Percentiles rank a stretch among this genome's conserved stretches.
These are phyloP conservation scores for Diutina mesorugosa DNA, from an alignment of 1,139 yeast genomes.

Conservation along the genomic window DNA sequence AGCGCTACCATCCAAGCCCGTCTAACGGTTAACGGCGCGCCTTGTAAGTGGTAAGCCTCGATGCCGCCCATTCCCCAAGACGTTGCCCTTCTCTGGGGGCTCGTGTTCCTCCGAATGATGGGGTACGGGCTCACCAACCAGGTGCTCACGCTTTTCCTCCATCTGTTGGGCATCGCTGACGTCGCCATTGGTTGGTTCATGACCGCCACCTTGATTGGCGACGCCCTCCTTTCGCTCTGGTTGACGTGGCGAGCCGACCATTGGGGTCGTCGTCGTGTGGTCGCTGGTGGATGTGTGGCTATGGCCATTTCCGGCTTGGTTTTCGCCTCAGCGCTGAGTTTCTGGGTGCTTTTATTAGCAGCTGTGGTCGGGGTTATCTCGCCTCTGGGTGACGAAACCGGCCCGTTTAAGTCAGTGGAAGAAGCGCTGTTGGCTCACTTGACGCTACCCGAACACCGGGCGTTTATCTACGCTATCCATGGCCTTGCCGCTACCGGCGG, in stretches of 20 bases:
- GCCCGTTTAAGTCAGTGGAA: slow-evolving; percentile 84
- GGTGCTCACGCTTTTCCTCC: slow-evolving; percentile 59
- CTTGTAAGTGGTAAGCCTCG: neutral
- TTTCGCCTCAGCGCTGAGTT: slow-evolving; percentile 39
- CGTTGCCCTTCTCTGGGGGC: slow-evolving; percentile 11
- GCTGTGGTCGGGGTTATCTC: slow-evolving; percentile 54
- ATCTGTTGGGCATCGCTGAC: slow-evolving; percentile 42
- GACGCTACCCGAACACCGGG: slow-evolving; percentile 51
- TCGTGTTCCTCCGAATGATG: slow-evolving; percentile 60
- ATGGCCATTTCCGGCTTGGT: slow-evolving; percentile 61
- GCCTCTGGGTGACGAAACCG: slow-evolving; percentile 87
- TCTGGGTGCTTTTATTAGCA: slow-evolving; percentile 45
- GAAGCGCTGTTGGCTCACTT: slow-evolving; percentile 79
- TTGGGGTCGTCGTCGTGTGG: slow-evolving; percentile 60
- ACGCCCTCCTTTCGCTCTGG: slow-evolving; percentile 55
- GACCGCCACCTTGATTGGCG: slow-evolving; percentile 75
- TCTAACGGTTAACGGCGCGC: neutral
- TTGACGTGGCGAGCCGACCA: slow-evolving; percentile 70
- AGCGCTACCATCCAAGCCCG: neutral
- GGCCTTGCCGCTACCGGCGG: slow-evolving; percentile 62
- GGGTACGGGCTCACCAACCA: slow-evolving; percentile 80
- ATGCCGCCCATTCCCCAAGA: neutral
- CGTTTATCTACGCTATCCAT: slow-evolving; percentile 66
- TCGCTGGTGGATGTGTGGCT: slow-evolving; percentile 52
- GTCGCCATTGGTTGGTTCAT: slow-evolving; percentile 62